Base-by-base conservation (phyloP, 495 filamentous ascomycete genomes). In the Neurospora africana region DNA sequence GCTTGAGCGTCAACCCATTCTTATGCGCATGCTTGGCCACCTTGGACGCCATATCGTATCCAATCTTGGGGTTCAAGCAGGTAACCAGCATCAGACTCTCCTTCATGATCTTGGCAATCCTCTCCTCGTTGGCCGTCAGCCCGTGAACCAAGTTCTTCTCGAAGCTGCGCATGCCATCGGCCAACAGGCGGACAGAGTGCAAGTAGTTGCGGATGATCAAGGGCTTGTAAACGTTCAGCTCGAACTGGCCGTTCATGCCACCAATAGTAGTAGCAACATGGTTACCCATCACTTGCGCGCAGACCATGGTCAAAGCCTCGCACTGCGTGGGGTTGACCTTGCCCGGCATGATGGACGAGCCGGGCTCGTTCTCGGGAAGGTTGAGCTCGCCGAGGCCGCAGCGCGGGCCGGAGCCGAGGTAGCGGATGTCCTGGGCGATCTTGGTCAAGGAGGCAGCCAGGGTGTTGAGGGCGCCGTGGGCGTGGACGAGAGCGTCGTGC, bases 271-370 rank as follows among this genome's bases (percentile, higher is more conserved):
- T 88, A 38, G 95, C 92, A 61, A 91, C 90, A 81, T 99, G 90
- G 86, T 99, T 99, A 76, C 95, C 95, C 88, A 98, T 96, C 41
- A 99, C 96, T 82, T 99, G 95, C 4, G 93, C 88, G 85, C 94
- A 98, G 71, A 99, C 82, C 95, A 99, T 99, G 74, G 95, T 99
- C 81, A 99, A 84, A 43, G 94, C 92, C 87, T 99, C 95, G 84
- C 93, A 97, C 84, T 99, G 95, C 35, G 95, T 99, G 40, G 95
- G 95, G 87, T 99, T 99, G 77, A 99, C 95, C 87, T 99, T 99
- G 76, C 95, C 95, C 37, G 95, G 95, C 95, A 99, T 99, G 85
- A 99, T 98, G 71, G 92, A 95, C 76, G 89, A 92, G 68, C 95
- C 95, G 21, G 95, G 95, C 87, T 99, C 95, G 83, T 99, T 99